Percentiles rank a stretch among this genome's conserved stretches.
These are phyloP conservation scores for Eucalyptus virginea DNA, from an alignment of 345 rosid species.

Conservation along the genomic window DNA sequence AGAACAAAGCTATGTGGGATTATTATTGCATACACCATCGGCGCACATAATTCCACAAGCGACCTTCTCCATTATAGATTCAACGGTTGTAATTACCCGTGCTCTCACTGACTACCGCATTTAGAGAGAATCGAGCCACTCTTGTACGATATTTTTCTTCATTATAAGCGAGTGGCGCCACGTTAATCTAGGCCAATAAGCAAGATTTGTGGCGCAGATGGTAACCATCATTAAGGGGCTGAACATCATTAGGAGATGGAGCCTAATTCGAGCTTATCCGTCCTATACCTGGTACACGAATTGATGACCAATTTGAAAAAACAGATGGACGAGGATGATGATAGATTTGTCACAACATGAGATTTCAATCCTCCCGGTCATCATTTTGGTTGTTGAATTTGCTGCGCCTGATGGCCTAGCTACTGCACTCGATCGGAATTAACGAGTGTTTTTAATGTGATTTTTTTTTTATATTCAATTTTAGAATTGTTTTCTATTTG, in stretches of 20 bases:
- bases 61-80: neutral
- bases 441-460: neutral
- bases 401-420: neutral
- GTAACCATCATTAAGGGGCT: neutral
- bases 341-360: neutral
- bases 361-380: neutral
- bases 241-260: neutral
- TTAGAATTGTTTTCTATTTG: neutral
- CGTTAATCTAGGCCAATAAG: neutral
- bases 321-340: neutral
- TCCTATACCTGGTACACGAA: neutral
- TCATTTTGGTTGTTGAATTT: neutral
- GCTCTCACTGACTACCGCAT: neutral
- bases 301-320: neutral
- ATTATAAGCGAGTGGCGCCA: neutral
- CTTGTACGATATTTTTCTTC: neutral
- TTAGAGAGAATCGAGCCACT: neutral
- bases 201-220: neutral
- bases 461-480: neutral
- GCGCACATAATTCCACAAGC: neutral
- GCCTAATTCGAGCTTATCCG: neutral
- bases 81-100: neutral
- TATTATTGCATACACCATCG: neutral
- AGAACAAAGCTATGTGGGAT: neutral
- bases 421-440: neutral